These are phyloP conservation scores for Stachybotrys echinatus DNA, from an alignment of 2,329 filamentous ascomycete genomes.

Conservation along the genomic window DNA sequence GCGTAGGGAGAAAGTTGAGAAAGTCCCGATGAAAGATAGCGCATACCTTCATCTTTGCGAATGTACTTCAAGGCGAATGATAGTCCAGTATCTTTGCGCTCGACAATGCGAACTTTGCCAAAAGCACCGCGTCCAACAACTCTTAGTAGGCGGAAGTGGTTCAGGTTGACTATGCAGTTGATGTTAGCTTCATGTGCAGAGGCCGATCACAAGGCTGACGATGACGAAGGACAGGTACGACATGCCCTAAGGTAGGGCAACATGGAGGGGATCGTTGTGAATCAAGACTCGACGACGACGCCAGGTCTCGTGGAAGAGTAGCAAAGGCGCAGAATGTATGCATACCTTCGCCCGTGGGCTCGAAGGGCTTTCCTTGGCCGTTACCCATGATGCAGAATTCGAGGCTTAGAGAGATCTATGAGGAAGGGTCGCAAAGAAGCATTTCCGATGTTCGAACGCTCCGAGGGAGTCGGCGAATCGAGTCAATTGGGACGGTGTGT, in stretches of 20 bases:
- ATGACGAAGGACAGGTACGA: conserved; percentile 7
- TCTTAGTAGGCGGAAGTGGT: conserved; percentile 90
- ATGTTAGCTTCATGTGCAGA: no score
- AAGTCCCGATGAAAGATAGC: no score
- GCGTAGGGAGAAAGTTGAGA: no score
- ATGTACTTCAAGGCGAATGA: conserved; percentile 98
- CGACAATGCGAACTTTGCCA: conserved; percentile 97
- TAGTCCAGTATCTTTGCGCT: conserved; percentile 89
- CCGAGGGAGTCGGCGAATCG: not conserved
- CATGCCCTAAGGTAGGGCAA: no score
- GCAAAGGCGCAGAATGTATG: conserved; percentile 8
- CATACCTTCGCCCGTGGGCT: conserved; percentile 86
- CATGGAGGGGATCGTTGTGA: no score
- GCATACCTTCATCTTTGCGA: conserved; percentile 90
- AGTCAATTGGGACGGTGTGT: not conserved
- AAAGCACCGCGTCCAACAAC: conserved; percentile 98
- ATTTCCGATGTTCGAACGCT: conserved; percentile 3
- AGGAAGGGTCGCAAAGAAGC: conserved; percentile 13
- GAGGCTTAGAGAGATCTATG: conserved; percentile 14
- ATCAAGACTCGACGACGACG: no score
- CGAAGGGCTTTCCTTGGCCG: conserved; percentile 87
- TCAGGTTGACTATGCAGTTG: conserved; percentile 71
- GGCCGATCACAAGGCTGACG: conserved; percentile 13
- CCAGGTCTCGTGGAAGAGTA: conserved; percentile 4
- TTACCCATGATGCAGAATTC: conserved; percentile 77